Percentiles rank a stretch among this genome's conserved stretches.
These are phyloP conservation scores for Priceomyces castillae DNA, from an alignment of 805 yeast genomes.

Conservation along the genomic window DNA sequence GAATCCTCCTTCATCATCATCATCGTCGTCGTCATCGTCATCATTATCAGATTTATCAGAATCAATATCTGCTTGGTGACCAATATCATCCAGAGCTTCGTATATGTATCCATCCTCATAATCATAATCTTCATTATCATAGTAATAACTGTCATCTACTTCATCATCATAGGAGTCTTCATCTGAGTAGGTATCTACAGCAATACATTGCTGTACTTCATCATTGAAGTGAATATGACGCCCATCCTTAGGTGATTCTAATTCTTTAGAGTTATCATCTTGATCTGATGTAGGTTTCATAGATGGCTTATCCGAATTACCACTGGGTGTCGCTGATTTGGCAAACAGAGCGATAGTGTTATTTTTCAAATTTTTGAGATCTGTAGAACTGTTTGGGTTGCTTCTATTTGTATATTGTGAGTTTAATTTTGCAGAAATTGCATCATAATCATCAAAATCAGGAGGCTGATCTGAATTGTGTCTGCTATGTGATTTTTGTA, in stretches of 20 bases:
- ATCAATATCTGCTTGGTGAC: constrained; percentile 14
- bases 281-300: background rate
- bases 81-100: constrained; percentile 14
- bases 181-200: constrained; percentile 45
- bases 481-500: constrained; percentile 11
- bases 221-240: constrained; percentile 92
- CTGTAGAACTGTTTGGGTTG: constrained; percentile 1
- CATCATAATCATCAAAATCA: constrained; percentile 43
- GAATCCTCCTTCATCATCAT: constrained; percentile 67
- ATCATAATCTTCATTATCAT: constrained; percentile 27
- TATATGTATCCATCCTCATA: constrained; percentile 21
- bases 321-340: background rate
- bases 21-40: constrained; percentile 29
- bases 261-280: background rate
- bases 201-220: constrained; percentile 91
- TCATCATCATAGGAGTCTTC: constrained; percentile 36
- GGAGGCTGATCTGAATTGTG: constrained; percentile 29
- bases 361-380: background rate
- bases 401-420: constrained; percentile 29
- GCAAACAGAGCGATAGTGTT: background rate
- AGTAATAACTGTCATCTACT: constrained; percentile 20
- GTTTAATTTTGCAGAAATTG: constrained; percentile 42
- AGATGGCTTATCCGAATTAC: background rate
- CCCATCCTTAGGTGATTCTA: constrained; percentile 26
- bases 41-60: constrained; percentile 26